phyloP scores from a whole-genome alignment of 441 rosid species.

The Breynia disticha region DNA sequence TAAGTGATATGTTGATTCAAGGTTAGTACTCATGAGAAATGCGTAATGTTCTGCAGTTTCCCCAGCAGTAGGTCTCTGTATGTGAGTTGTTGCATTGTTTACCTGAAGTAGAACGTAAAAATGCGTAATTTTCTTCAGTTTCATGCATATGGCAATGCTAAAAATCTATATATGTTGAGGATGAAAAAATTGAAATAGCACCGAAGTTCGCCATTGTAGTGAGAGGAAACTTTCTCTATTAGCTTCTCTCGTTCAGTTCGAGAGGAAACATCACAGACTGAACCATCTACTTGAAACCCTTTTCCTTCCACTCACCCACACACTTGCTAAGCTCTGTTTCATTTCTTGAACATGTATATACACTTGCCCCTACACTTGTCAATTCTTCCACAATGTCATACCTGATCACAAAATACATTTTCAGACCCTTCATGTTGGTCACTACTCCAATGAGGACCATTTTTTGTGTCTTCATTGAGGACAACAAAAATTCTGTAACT shows the following conservation, averaged over 20 bases:
- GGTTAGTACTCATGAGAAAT: conserved; percentile 44
- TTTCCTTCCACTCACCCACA: background rate
- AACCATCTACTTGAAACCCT: conserved; percentile 1
- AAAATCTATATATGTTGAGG: background rate
- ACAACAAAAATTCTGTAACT: too few relatives aligned
- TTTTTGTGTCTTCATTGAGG: too few relatives aligned
- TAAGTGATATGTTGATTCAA: conserved; percentile 52
- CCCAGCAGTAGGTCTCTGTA: conserved; percentile 46
- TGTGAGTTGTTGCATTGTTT: too few relatives aligned
- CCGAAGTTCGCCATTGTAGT: conserved; percentile 1
- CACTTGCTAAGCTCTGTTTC: background rate
- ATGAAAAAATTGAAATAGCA: background rate
- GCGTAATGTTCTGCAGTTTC: conserved; percentile 40
- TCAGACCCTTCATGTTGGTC: background rate
- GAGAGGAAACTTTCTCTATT: conserved; percentile 3
- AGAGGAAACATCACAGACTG: background rate
- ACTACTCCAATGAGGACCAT: too few relatives aligned
- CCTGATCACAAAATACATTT: too few relatives aligned
- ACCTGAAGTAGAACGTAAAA: too few relatives aligned
- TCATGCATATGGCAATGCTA: conserved; percentile 13
- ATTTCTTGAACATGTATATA: conserved; percentile 10
- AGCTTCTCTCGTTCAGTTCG: background rate
- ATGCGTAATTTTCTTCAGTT: conserved; percentile 58
- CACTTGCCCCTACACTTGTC: conserved; percentile 4
- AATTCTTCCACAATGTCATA: conserved; percentile 13